Evolutionary conservation across 2,329 filamentous ascomycete species (phyloP), one percentile per base, ranked within the genome.

Genomic region (Aspergillus chevalieri): DNA sequence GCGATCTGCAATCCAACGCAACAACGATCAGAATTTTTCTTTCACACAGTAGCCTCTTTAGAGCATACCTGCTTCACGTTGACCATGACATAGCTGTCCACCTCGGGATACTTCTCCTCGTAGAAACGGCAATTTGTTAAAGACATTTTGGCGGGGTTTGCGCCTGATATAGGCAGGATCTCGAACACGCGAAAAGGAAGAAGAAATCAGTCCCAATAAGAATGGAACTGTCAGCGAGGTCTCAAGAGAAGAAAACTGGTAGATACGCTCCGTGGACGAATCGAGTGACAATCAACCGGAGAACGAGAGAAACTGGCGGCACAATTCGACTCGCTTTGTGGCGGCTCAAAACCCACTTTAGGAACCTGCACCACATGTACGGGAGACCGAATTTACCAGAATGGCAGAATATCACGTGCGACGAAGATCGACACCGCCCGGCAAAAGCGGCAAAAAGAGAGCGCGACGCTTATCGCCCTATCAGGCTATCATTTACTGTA

Each of bases 51-150:
- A 12, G 21, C 34, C 15, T 6, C 19, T 43, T 43, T 43, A 15
- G 34, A 47, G 43, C 66, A 41, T 70, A 91, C 87, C 85, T 95
- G 90, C 83, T 95, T 95, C 65, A 97, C 93, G 75, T 97, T 98
- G 72, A 98, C 93, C 93, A 98, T 98, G 70, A 98, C 94, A 76
- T 96, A 97, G 80, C 89, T 95, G 77, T 98, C 93, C 71, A 98
- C 92, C 81, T 97, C 93, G 52, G 90, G 90, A 68, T 87, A 96
- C 76, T 95, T 95, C 78, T 95, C 89, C 81, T 95, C 90, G 73
- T 95, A 96, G 76, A 94, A 96, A 66, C 90, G 89, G 75, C 88
- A 95, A 78, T 95, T 95, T 71, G 88, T 93, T 78, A 95, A 84
- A 76, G 90, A 94, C 88, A 94, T 95, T 66, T 71, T 87, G 81